Conservation (phyloP, 2,329 filamentous ascomycete species). For the Seiridium unicorne region DNA sequence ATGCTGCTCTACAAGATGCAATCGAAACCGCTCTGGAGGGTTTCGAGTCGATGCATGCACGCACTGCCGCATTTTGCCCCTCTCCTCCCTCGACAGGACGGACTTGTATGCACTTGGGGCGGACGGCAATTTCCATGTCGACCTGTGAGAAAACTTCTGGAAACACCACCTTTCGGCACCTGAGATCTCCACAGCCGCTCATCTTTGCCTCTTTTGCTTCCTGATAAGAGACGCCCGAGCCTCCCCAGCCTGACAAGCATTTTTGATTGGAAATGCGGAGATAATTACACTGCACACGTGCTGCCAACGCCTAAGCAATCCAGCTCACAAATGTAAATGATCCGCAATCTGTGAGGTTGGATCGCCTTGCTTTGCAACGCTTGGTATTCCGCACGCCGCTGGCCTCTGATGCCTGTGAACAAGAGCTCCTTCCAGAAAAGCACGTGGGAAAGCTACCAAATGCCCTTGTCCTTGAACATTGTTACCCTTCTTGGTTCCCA, state of each 20-base stretch:
- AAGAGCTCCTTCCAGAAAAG: neutral
- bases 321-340: too few species aligned
- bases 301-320: neutral
- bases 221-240: neutral
- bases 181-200: neutral
- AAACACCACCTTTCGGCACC: neutral
- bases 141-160: neutral
- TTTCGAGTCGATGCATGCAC: too few species aligned
- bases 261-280: neutral
- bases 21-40: too few species aligned
- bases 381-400: too few species aligned
- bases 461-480: too few species aligned
- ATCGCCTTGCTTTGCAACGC: too few species aligned
- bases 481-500: too few species aligned
- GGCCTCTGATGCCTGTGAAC: too few species aligned
- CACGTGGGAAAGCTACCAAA: neutral
- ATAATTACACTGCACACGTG: neutral
- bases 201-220: neutral
- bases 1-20: too few species aligned
- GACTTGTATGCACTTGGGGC: neutral
- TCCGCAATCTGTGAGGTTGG: too few species aligned
- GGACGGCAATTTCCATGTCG: neutral
- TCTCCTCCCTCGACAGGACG: neutral
- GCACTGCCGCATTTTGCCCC: too few species aligned
- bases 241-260: neutral